A percentile compares a stretch with the other conserved stretches of the same genome.
Conservation (phyloP, 192 early-diverging fungal species). For the Oehlia diaphana region DNA sequence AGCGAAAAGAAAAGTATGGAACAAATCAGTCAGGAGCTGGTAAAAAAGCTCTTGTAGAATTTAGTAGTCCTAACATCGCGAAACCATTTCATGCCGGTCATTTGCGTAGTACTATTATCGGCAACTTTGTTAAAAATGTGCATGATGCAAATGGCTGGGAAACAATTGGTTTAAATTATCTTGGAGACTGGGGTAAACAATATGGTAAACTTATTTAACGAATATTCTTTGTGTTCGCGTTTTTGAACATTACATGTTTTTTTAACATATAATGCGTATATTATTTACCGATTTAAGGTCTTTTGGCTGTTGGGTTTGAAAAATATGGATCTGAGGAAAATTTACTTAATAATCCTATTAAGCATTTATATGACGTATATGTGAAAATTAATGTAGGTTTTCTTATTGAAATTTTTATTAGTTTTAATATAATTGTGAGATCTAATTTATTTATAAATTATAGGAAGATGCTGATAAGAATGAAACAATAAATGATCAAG, state of each 20-base stretch:
- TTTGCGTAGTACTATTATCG: conserved; percentile 96
- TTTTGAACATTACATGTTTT: neutral
- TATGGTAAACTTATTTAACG: conserved; percentile 63
- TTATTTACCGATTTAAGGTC: conserved; percentile 42
- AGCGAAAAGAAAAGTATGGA: conserved; percentile 59
- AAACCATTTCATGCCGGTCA: conserved; percentile 99
- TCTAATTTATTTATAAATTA: neutral
- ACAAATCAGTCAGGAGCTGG: conserved; percentile 62
- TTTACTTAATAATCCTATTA: conserved; percentile 80
- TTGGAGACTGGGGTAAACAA: conserved; percentile 99
- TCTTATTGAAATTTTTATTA: too few species aligned
- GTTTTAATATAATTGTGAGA: too few species aligned
- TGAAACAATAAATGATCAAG: conserved; percentile 72
- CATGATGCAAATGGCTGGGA: conserved; percentile 86
- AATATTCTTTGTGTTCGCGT: conserved; percentile 20
- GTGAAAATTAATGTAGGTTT: conserved; percentile 78
- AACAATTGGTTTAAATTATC: conserved; percentile 93
- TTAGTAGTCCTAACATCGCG: conserved; percentile 95
- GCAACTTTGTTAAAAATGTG: conserved; percentile 85
- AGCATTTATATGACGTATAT: conserved; percentile 91
- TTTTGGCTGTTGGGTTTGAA: conserved; percentile 88
- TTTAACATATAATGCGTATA: conserved; percentile 12
- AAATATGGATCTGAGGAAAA: conserved; percentile 80
- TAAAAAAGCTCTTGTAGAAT: conserved; percentile 89
- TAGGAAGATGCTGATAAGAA: conserved; percentile 67